These are phyloP conservation scores for Deinandra increscens DNA, from an alignment of 129 eudicot genomes.

Conservation along the genomic window DNA sequence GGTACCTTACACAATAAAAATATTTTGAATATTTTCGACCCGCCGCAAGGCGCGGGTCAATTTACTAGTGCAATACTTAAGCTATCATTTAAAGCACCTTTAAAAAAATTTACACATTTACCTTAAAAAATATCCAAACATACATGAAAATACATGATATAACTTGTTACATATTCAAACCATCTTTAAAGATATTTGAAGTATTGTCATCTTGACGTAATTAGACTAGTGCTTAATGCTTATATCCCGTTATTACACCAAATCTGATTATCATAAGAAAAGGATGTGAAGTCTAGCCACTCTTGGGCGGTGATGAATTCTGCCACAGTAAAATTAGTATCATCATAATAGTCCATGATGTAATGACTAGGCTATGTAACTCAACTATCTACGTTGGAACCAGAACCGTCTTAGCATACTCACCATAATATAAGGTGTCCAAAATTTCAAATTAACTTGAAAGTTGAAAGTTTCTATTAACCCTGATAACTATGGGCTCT, in stretches of 20 bases:
- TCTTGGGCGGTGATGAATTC: slow-evolving; percentile 65
- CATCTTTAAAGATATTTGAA: too few species aligned
- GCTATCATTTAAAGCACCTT: too few species aligned
- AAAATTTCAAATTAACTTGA: too few species aligned
- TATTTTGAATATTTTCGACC: too few species aligned
- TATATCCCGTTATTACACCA: neutral
- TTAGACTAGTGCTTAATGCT: neutral
- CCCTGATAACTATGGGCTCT: too few species aligned
- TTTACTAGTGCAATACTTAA: too few species aligned
- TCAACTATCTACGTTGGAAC: slow-evolving; percentile 44
- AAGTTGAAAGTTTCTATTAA: too few species aligned
- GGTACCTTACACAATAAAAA: too few species aligned
- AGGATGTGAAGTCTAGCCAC: slow-evolving; percentile 86
- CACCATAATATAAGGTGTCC: slow-evolving; percentile 74
- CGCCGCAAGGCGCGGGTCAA: too few species aligned
- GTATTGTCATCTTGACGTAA: neutral
- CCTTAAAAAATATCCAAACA: neutral
- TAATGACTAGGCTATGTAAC: slow-evolving; percentile 74
- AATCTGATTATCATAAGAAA: slow-evolving; percentile 78
- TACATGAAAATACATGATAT: neutral
- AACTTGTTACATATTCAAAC: neutral
- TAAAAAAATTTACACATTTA: slow-evolving; percentile 15
- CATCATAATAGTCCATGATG: slow-evolving; percentile 72
- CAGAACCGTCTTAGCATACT: slow-evolving; percentile 73
- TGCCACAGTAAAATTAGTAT: slow-evolving; percentile 66